Evolutionary conservation across 2,329 filamentous ascomycete genomes (phyloP).

Genomic region (Microascus cirrosus): DNA sequence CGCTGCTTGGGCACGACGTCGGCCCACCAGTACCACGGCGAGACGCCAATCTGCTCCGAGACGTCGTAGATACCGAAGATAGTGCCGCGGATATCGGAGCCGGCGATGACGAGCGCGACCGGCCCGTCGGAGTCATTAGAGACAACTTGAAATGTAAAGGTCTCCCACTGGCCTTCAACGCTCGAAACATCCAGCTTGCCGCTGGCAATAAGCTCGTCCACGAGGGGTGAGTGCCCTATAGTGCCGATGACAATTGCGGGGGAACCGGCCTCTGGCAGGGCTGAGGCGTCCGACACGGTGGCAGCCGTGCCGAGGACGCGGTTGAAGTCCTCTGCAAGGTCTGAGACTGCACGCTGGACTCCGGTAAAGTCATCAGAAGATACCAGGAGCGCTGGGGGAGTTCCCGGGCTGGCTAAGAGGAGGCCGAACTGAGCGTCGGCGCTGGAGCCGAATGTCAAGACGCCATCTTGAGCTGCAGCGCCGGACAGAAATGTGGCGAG

Average conservation of each 20-base stretch:
- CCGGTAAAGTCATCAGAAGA: too few species aligned
- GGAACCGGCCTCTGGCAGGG: too few species aligned
- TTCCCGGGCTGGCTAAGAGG: too few species aligned
- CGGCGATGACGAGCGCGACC: slow-evolving; percentile 39
- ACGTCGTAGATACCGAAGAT: slow-evolving; percentile 51
- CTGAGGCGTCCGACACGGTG: too few species aligned
- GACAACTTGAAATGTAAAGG: slow-evolving; percentile 27
- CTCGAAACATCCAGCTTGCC: slow-evolving; percentile 25
- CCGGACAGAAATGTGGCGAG: too few species aligned
- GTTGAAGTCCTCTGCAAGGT: too few species aligned
- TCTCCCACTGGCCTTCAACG: slow-evolving; percentile 46
- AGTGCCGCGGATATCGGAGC: slow-evolving; percentile 45
- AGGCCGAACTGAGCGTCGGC: too few species aligned
- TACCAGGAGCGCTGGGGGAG: too few species aligned
- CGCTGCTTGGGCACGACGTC: slow-evolving; percentile 44
- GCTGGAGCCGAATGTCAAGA: too few species aligned
- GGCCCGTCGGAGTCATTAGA: slow-evolving; percentile 35
- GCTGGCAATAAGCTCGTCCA: slow-evolving; percentile 43
- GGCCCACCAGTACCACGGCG: slow-evolving; percentile 59
- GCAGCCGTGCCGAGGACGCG: too few species aligned
- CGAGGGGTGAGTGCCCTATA: slow-evolving; percentile 46
- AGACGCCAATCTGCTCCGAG: slow-evolving; percentile 54
- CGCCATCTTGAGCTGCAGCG: too few species aligned
- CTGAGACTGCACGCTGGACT: too few species aligned
- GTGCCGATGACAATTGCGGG: slow-evolving; percentile 59